A percentile compares a stretch with the other conserved stretches of the same genome.
Evolutionary conservation across 2,329 filamentous ascomycete species (phyloP).

Genomic region (Alternaria consortialis): DNA sequence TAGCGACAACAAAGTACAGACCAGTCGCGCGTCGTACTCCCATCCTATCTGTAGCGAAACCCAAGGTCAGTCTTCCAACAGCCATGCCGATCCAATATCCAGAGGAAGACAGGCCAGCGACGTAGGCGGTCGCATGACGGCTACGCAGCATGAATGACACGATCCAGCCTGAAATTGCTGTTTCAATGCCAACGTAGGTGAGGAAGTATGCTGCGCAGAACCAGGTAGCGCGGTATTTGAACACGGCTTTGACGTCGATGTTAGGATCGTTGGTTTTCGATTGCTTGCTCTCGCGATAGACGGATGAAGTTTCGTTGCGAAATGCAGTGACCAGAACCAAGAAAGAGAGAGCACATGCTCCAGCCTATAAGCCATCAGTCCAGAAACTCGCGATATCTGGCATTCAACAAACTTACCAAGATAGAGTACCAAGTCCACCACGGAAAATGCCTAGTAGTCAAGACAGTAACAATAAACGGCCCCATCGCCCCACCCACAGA

Average conservation of each 20-base stretch:
- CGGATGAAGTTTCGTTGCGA: conserved; percentile 45
- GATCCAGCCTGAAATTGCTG: conserved; percentile 58
- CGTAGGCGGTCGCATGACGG: conserved; percentile 49
- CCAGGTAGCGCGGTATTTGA: conserved; percentile 52
- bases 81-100: conserved; percentile 59
- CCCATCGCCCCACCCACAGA: conserved; percentile 52
- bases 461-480: conserved; percentile 48
- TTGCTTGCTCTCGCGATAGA: conserved; percentile 42
- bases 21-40: conserved; percentile 37
- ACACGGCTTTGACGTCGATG: conserved; percentile 29
- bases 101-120: conserved; percentile 54
- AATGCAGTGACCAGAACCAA: conserved; percentile 49
- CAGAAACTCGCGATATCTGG: not conserved
- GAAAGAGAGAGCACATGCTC: conserved; percentile 26
- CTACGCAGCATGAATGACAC: conserved; percentile 57
- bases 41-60: conserved; percentile 39
- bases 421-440: conserved; percentile 56
- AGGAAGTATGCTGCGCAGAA: conserved; percentile 56
- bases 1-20: conserved; percentile 35
- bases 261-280: conserved; percentile 11
- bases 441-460: conserved; percentile 30
- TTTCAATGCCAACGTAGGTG: conserved; percentile 57
- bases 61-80: conserved; percentile 46
- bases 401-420: conserved; percentile 41
- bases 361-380: conserved; percentile 6